Conservation (phyloP, 805 yeast species). For the Lipomyces sp. region DNA sequence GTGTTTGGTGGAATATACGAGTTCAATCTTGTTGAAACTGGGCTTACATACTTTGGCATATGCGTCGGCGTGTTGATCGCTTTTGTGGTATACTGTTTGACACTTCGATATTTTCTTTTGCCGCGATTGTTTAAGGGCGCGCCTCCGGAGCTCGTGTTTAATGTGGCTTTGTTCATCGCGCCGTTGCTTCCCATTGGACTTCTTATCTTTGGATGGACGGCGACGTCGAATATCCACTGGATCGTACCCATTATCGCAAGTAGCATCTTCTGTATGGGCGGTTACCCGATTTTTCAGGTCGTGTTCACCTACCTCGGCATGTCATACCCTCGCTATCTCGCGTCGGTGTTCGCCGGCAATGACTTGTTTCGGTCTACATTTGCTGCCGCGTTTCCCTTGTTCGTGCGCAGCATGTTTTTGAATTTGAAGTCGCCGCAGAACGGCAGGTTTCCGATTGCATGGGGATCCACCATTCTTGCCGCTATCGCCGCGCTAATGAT, state of each 20-base stretch:
- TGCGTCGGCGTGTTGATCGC: conserved; percentile 45
- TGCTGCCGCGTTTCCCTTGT: conserved; percentile 63
- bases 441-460: conserved; percentile 50
- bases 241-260: conserved; percentile 48
- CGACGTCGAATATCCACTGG: conserved; percentile 47
- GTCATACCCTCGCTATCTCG: conserved; percentile 49
- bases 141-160: conserved; percentile 17
- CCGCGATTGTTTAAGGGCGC: not conserved
- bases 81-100: conserved; percentile 1
- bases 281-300: conserved; percentile 51
- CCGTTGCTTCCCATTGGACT: conserved; percentile 45
- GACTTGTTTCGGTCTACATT: conserved; percentile 49
- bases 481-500: conserved; percentile 46
- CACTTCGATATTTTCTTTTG: conserved; percentile 1
- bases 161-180: conserved; percentile 10
- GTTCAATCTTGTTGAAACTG: conserved; percentile 49
- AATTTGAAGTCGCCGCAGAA: conserved; percentile 38
- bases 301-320: conserved; percentile 50
- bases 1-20: conserved; percentile 47
- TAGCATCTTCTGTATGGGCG: conserved; percentile 42
- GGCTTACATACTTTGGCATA: conserved; percentile 48
- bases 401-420: conserved; percentile 58
- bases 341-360: conserved; percentile 60
- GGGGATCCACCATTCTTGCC: conserved; percentile 55
- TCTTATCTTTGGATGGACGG: conserved; percentile 52